Percentiles rank a stretch among this genome's conserved stretches.
phyloP scores from a whole-genome alignment of 768 basidiomycete genomes.

The Saitozyma sp. region DNA sequence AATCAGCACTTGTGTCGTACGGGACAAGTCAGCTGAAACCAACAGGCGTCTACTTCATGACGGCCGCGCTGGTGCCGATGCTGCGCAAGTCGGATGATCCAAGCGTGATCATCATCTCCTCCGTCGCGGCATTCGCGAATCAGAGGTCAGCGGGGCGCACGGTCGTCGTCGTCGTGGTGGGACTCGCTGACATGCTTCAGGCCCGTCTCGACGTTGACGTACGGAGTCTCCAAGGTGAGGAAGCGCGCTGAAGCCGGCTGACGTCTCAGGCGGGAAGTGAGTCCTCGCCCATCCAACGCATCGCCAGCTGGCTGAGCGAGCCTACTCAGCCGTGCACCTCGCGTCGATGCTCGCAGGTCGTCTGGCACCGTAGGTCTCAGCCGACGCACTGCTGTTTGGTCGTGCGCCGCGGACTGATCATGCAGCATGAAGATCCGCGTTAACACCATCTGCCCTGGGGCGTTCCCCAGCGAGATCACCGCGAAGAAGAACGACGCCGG shows the following conservation, averaged over 20 bases:
- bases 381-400: not conserved
- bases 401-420: not conserved
- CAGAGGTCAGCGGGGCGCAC: slow-evolving; percentile 27
- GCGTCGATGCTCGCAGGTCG: slow-evolving; percentile 38
- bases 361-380: slow-evolving; percentile 32
- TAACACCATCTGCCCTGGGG: slow-evolving; percentile 49
- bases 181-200: too few relatives aligned
- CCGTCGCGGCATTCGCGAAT: slow-evolving; percentile 39
- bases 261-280: slow-evolving; percentile 18
- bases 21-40: not conserved
- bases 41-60: slow-evolving; percentile 40
- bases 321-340: slow-evolving; percentile 19
- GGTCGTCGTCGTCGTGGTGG: too few relatives aligned
- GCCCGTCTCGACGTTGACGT: slow-evolving; percentile 18
- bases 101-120: slow-evolving; percentile 40
- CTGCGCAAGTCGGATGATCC: slow-evolving; percentile 31
- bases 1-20: not conserved
- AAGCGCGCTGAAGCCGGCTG: not conserved
- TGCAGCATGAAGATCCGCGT: slow-evolving; percentile 49
- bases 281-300: not conserved
- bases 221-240: slow-evolving; percentile 39
- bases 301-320: not conserved
- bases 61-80: slow-evolving; percentile 36
- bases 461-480: slow-evolving; percentile 51
- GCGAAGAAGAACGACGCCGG: slow-evolving; percentile 9